A percentile compares a stretch with the other conserved stretches of the same genome.
Conservation (phyloP, 805 yeast species). For the Schwanniomyces vanrijiae region DNA sequence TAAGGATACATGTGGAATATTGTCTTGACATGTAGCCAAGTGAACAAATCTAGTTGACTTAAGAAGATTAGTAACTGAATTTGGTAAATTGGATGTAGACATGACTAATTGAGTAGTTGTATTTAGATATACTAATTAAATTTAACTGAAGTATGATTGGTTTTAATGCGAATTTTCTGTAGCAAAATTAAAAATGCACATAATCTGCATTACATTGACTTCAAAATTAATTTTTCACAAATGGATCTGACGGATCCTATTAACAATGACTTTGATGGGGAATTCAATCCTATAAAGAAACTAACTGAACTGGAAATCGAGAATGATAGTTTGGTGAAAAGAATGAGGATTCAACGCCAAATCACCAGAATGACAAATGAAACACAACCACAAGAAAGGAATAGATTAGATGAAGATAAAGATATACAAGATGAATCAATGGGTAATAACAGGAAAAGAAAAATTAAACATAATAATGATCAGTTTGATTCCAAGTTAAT, state of each 20-base stretch:
- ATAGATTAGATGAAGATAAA: background rate
- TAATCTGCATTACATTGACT: no score
- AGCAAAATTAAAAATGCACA: background rate
- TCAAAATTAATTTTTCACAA: background rate
- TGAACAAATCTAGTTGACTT: slow-evolving; percentile 72
- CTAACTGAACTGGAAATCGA: slow-evolving; percentile 18
- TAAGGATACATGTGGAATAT: slow-evolving; percentile 81
- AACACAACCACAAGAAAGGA: background rate
- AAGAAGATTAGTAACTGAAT: slow-evolving; percentile 43
- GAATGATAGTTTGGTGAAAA: slow-evolving; percentile 17
- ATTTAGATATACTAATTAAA: no score
- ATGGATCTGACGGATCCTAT: slow-evolving; percentile 2
- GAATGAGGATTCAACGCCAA: slow-evolving; percentile 12
- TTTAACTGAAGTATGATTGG: background rate
- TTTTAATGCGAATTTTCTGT: background rate
- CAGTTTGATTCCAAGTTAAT: background rate
- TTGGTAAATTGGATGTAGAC: slow-evolving; percentile 24
- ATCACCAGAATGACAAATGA: slow-evolving; percentile 5
- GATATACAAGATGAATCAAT: background rate
- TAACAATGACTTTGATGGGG: slow-evolving; percentile 28
- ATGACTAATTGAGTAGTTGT: background rate
- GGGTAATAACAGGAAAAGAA: background rate
- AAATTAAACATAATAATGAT: background rate
- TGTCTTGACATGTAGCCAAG: slow-evolving; percentile 74
- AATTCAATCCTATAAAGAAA: slow-evolving; percentile 27